Conservation (phyloP, 2,329 filamentous ascomycete species). For the Fusarium udum region DNA sequence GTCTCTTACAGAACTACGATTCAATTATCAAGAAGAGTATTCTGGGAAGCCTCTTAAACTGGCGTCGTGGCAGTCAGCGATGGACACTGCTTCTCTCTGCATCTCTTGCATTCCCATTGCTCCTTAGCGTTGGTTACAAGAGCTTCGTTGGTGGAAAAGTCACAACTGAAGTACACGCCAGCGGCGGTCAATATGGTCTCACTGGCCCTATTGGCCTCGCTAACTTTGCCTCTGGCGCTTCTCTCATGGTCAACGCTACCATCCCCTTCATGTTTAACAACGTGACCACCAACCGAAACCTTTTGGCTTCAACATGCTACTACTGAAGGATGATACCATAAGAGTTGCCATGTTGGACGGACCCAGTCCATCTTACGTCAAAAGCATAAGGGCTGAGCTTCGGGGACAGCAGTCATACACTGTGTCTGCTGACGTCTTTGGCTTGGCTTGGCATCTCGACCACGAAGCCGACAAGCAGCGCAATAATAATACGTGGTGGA, state of each 20-base stretch:
- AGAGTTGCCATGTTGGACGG: background rate
- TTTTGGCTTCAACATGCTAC: background rate
- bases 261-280: background rate
- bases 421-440: background rate
- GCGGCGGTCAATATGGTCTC: background rate
- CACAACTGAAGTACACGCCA: accelerated
- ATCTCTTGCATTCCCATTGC: background rate
- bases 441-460: background rate
- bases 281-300: background rate
- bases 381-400: background rate
- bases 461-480: background rate
- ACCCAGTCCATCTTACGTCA: background rate
- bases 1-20: background rate
- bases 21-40: background rate
- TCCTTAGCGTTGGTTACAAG: background rate
- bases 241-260: background rate
- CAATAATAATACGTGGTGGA: background rate
- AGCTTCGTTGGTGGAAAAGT: background rate
- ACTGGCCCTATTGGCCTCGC: background rate
- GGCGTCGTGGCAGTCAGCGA: background rate
- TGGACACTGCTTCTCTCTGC: background rate
- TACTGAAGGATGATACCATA: background rate
- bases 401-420: background rate
- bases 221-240: background rate
- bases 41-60: background rate